Base-by-base conservation (phyloP, 73 alveolate genomes). In the Paramecium pentaurelia region DNA sequence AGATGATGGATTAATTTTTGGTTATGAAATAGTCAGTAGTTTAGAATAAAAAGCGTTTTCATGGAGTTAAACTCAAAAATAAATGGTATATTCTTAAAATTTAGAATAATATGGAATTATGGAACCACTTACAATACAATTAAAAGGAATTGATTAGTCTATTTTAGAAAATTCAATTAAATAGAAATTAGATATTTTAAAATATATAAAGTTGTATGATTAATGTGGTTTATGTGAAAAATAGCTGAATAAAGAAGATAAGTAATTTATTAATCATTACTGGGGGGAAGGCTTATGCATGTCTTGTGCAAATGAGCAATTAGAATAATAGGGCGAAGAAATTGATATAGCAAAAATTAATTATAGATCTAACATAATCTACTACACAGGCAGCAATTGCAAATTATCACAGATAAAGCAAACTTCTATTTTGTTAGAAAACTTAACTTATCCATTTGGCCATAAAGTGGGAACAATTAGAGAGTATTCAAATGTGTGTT, bases 221-320 rank as follows among this genome's bases (percentile, higher is more conserved):
- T 36, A 73, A 45, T 80, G 71, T 25, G 73, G 77, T 8, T 47
- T 44, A 80, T 80, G 91, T 47, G 32, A 36, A 25, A 42, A 12
- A 44, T 45, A 3, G 14, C 51, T 47, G 3, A 49, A 0, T 14
- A 22, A 25, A 3, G 37, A 42, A 2, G 75, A 80, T 10, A 42
- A 42, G 12, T 27, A 22, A 20, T 80, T 80, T 36, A 45, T 45
- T 25, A 80, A 80, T 47, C 71, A 45, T 49, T 80, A 42, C 25
- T 80, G 91, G 91, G 75, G 75, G 8, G 91, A 80, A 47, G 42
- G 25, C 2, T 12, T 80, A 10, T 80, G 91, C n/a, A 5, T 80
- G 6, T 4, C 22, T 14, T 80, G 91, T 80, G 91, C 51, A 18
- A 45, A 42, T 14, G 37, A 40, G 10, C 25, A 80, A 10, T 44